Evolutionary conservation across 2,329 filamentous ascomycete genomes (phyloP), one percentile per base, ranked within the genome.

Genomic region (Didymosphaeria variabile): DNA sequence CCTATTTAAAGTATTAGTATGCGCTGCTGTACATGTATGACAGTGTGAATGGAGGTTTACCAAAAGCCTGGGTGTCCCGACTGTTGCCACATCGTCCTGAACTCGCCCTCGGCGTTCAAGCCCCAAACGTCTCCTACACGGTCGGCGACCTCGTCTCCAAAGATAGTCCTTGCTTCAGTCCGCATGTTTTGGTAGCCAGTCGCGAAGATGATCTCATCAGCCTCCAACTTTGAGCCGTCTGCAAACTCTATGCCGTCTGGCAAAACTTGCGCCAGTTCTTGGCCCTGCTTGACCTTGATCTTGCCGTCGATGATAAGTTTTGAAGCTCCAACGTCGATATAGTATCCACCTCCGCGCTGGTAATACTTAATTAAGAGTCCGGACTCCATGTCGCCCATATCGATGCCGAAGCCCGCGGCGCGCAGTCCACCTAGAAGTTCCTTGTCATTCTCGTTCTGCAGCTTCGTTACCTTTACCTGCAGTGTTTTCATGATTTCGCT

Each of bases 111-210:
- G 3, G 75, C 64, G 67, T 84, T 79, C 12, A 83, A 64, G 0
- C 81, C 78, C 77, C 78, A 84, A 49, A 79, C 82, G 57, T 84
- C 79, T 6, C 79, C 79, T 23, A 82, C 72, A 17, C 73, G 65
- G 32, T 79, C 73, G 3, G 79, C 79, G 3, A 82, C 69, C 19
- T 80, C 73, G 13, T 78, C 61, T 0, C 82, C 82, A 26, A 84
- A 76, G 10, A 83, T 75, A 19, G 68, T 65, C 2, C 70, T 64
- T 2, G 79, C 79, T 32, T 76, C 73, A 7, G 76, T 71, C 1
- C 80, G 72, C 70, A 83, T 78, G 58, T 83, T 81, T 59, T 79
- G 76, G 65, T 81, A 84, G 1, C 82, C 83, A 0, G 82, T 84
- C 10, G 79, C 77, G 21, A 83, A 79, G 9, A 85, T 75, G 31